A percentile compares a stretch with the other conserved stretches of the same genome.
phyloP scores from a whole-genome alignment of 2,329 filamentous ascomycete species.

The Furcasterigmium sp. region DNA sequence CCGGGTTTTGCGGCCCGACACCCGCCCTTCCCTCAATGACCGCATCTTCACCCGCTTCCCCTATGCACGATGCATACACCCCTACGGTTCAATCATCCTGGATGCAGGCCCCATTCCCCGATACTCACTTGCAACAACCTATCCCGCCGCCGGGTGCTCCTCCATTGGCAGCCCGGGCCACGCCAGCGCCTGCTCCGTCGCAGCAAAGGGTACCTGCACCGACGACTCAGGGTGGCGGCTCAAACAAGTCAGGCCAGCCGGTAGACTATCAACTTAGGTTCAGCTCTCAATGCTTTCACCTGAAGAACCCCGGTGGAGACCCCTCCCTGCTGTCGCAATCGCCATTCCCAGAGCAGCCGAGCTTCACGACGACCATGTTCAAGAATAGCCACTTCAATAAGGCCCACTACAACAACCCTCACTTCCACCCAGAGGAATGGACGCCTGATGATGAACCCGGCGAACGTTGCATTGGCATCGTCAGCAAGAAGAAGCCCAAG shows the following conservation, averaged over 20 bases:
- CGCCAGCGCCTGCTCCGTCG: constrained; percentile 5
- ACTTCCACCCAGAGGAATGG: constrained; percentile 41
- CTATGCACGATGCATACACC: constrained; percentile 19
- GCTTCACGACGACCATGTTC: constrained; percentile 53
- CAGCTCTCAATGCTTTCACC: constrained; percentile 47
- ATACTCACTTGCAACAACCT: constrained; percentile 18
- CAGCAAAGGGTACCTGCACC: constrained; percentile 4
- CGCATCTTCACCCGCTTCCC: constrained; percentile 19
- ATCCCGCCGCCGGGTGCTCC: constrained; percentile 25
- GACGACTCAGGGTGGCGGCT: background rate
- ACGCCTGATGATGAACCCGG: constrained; percentile 30
- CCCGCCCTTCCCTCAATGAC: constrained; percentile 26
- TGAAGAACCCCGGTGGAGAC: constrained; percentile 25
- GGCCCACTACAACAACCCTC: constrained; percentile 61
- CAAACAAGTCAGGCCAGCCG: constrained; percentile 8
- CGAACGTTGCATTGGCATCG: constrained; percentile 4
- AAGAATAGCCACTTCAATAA: constrained; percentile 63
- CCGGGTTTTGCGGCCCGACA: constrained; percentile 29
- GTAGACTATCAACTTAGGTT: constrained; percentile 39
- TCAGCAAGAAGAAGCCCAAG: constrained; percentile 7
- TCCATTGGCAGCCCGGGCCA: constrained; percentile 9
- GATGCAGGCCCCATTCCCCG: constrained; percentile 27
- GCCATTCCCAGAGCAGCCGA: constrained; percentile 34
- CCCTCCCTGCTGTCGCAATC: constrained; percentile 15
- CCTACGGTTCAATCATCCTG: constrained; percentile 29